These are phyloP conservation scores for Neurospora cerealis DNA, from an alignment of 495 filamentous ascomycete genomes.

Conservation along the genomic window DNA sequence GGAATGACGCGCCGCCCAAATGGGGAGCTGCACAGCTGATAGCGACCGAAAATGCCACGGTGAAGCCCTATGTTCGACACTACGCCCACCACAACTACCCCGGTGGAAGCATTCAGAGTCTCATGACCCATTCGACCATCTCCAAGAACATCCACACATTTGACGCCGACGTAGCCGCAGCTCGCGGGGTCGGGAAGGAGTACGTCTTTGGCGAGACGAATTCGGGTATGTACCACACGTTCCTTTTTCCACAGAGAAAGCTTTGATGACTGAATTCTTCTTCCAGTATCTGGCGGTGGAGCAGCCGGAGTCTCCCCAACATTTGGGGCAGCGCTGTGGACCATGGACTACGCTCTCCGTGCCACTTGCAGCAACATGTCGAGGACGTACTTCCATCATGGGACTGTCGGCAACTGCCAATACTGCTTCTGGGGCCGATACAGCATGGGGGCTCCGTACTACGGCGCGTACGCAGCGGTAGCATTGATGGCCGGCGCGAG, in stretches of 20 bases:
- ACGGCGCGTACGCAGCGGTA: slow-evolving; percentile 46
- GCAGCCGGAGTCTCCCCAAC: slow-evolving; percentile 44
- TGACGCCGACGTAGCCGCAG: slow-evolving; percentile 39
- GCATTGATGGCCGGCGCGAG: slow-evolving; percentile 42
- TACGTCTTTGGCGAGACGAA: slow-evolving; percentile 54
- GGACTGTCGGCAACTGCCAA: slow-evolving; percentile 50
- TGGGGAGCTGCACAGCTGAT: slow-evolving; percentile 43
- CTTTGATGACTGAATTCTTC: neutral
- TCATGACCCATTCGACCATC: slow-evolving; percentile 42
- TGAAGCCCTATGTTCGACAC: slow-evolving; percentile 39
- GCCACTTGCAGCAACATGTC: slow-evolving; percentile 36
- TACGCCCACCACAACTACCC: slow-evolving; percentile 55
- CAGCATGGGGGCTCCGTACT: slow-evolving; percentile 47
- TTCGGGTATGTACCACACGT: slow-evolving; percentile 27
- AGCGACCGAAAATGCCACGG: slow-evolving; percentile 35
- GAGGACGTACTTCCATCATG: slow-evolving; percentile 51
- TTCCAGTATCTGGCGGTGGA: slow-evolving; percentile 35
- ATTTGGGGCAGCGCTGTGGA: slow-evolving; percentile 51
- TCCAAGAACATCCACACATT: slow-evolving; percentile 35
- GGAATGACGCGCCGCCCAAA: slow-evolving; percentile 39
- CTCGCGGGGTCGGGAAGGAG: slow-evolving; percentile 33
- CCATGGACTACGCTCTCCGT: slow-evolving; percentile 48
- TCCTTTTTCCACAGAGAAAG: no score
- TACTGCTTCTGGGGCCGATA: slow-evolving; percentile 54
- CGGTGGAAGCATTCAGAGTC: slow-evolving; percentile 34